Evolutionary conservation across 345 rosid genomes (phyloP).

Genomic region (Isatis tinctoria): DNA sequence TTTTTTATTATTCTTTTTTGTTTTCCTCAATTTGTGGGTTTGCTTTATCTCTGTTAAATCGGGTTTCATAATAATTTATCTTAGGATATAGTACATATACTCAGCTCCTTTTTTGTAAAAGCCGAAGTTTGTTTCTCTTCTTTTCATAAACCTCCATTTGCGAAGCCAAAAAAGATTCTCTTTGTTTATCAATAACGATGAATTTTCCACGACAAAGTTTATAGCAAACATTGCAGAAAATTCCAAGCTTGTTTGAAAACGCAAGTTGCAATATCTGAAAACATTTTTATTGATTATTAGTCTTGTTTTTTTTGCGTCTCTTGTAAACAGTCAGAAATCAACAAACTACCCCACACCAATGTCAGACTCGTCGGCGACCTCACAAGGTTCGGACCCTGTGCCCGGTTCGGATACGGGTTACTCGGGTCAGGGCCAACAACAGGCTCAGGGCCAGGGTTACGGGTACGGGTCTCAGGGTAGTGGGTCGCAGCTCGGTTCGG

Average conservation of each 20-base stretch:
- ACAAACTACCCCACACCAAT: constrained; percentile 57
- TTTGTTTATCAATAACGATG: background rate
- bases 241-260: background rate
- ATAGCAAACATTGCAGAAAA: background rate
- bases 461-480: constrained; percentile 37
- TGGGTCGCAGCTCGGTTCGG: constrained; percentile 25
- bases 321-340: constrained; percentile 64
- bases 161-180: constrained; percentile 3
- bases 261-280: background rate
- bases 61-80: constrained; percentile 16
- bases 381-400: constrained; percentile 39
- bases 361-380: constrained; percentile 32
- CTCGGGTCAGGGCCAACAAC: constrained; percentile 26
- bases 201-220: background rate
- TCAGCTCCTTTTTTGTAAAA: constrained; percentile 8
- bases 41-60: background rate
- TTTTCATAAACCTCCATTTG: constrained; percentile 17
- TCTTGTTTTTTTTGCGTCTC: background rate
- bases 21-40: constrained; percentile 9
- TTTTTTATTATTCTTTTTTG: background rate
- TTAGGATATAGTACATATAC: background rate
- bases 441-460: constrained; percentile 27
- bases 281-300: background rate
- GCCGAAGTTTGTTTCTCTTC: constrained; percentile 32
- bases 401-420: constrained; percentile 34